These are phyloP conservation scores for Aristolochia fimbriata DNA, from an alignment of 164 flowering plant genomes.

Conservation along the genomic window DNA sequence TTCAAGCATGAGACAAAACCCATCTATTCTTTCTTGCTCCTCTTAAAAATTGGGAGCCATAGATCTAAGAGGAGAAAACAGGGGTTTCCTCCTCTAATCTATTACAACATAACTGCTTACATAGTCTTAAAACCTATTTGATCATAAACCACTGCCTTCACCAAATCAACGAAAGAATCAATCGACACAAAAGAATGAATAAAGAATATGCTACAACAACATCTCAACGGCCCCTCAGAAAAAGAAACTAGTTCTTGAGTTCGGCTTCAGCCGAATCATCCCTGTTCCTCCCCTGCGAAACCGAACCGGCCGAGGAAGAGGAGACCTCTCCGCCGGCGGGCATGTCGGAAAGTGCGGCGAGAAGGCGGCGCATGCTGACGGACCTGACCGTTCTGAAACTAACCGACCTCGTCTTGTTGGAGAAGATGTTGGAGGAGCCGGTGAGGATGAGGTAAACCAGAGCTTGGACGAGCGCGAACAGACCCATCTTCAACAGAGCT, in stretches of 20 bases:
- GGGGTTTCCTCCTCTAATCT: no score
- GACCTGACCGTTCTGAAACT: slow-evolving; percentile 33
- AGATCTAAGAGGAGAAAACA: no score
- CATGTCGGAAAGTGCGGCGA: slow-evolving; percentile 35
- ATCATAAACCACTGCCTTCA: no score
- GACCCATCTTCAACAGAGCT: slow-evolving; percentile 26
- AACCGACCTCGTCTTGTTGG: slow-evolving; percentile 15
- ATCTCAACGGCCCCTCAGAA: no score
- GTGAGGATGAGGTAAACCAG: slow-evolving; percentile 56
- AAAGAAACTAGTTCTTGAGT: neutral
- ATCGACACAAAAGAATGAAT: no score
- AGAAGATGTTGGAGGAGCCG: slow-evolving; percentile 48
- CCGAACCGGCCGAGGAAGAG: neutral
- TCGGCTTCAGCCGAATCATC: neutral
- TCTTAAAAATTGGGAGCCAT: no score
- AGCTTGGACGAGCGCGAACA: slow-evolving; percentile 51
- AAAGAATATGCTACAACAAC: no score
- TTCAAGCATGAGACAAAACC: no score
- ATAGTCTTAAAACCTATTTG: no score
- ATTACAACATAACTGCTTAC: no score
- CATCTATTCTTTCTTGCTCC: no score
- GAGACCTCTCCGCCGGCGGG: slow-evolving; percentile 19
- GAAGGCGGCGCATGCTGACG: slow-evolving; percentile 25
- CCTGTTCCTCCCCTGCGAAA: neutral
- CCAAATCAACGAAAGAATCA: no score